Conservation (phyloP, 495 filamentous ascomycete genomes). For the Aspergillus asperescens region DNA sequence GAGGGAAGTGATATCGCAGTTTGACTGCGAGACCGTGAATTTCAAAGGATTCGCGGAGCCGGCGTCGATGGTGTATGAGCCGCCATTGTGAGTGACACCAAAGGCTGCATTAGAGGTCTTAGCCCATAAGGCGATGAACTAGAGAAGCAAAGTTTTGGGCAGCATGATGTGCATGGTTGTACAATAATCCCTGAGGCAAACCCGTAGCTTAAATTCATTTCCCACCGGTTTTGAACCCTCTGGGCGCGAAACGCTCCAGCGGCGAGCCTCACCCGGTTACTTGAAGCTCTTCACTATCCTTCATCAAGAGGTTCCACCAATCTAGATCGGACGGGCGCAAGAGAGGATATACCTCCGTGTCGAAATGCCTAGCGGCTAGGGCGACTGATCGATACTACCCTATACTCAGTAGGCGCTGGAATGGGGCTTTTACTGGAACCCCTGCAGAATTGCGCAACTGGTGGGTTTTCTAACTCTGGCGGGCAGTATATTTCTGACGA, state of each 20-base stretch:
- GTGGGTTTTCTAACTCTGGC: neutral
- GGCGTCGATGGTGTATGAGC: conserved; percentile 48
- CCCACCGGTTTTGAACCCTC: neutral
- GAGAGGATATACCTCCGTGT: neutral
- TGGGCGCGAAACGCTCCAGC: neutral
- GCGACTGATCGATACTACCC: neutral
- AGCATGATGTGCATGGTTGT: conserved; percentile 16
- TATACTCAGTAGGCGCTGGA: neutral
- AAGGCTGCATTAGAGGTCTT: conserved; percentile 28
- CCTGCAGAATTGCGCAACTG: neutral
- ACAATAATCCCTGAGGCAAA: neutral
- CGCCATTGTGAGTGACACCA: conserved; percentile 24
- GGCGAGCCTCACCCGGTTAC: neutral
- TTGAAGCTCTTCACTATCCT: neutral
- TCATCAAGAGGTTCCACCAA: conserved; percentile 8
- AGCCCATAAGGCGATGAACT: conserved; percentile 20
- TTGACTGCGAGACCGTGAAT: conserved; percentile 52
- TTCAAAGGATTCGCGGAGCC: conserved; percentile 49
- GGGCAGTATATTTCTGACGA: neutral
- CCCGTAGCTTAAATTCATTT: conserved; percentile 7
- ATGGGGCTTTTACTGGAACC: neutral
- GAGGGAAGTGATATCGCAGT: conserved; percentile 60
- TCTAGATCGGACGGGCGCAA: neutral
- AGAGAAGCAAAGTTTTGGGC: conserved; percentile 18
- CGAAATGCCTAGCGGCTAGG: neutral